Base-by-base conservation (phyloP, 148 eudicot species). In the Simmondsia chinensis region DNA sequence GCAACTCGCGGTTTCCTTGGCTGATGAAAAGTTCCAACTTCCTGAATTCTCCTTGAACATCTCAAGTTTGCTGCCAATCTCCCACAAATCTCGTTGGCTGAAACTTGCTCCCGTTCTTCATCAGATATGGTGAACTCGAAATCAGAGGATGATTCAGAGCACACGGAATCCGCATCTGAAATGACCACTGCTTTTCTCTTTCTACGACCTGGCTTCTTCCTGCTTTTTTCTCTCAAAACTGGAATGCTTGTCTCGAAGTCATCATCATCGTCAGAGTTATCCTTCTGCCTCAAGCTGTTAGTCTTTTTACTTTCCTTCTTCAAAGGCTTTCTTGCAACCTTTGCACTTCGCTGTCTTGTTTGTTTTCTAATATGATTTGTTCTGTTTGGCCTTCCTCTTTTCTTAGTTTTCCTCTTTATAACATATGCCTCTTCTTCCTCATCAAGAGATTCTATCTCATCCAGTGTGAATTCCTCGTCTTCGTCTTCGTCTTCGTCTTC, bases 71-170 rank as follows among this genome's bases (percentile, higher is more conserved):
- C 30, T 7, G 56, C 39, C 48, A 68, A 39, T 41, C 64, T 64
- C 49, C 68, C 50, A 48, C 88, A 79, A 47, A 76, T 53, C 57
- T 66, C 50, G 43, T 57, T 72, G 26, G 94, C 95, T 49, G 65
- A 61, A 32, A 82, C 44, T 61, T 91, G 95, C 66, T 91, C 95
- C 57, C 77, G 77, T 70, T 91, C 95, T 74, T 91, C 99, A 53
- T 91, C 99, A 16, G 99, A 91, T n/a, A 82, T 74, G 27, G 95
- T 85, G 64, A 66, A 82, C 31, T 82, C 95, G 22, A 39, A 70
- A 59, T 77, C 88, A 31, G 93, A n/a, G n/a, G n/a, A 76, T 47
- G 76, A 56, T 44, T 63, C 86, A 32, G 94, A 74, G 40, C 70
- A 56, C 41, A 51, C 60, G 49, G 61, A 63, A 66, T 89, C 95